These are phyloP conservation scores for Paraurostyla sp. DNA, from an alignment of 73 alveolate species.

Conservation along the genomic window DNA sequence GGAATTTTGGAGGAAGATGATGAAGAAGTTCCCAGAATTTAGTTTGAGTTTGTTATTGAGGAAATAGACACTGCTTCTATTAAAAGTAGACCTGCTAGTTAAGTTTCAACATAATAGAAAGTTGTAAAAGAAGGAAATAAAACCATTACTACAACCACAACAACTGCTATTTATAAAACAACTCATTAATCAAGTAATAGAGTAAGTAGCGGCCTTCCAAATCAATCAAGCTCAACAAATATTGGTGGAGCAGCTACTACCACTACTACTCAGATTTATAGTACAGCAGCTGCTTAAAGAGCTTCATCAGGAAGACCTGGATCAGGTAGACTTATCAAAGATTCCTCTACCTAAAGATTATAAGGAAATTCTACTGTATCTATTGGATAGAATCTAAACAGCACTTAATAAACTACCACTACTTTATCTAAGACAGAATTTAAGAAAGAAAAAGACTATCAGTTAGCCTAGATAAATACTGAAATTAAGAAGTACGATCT, in stretches of 20 bases:
- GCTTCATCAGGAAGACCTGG: no score
- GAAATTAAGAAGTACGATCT: constrained; percentile 14
- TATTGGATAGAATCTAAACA: no score
- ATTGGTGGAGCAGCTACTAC: no score
- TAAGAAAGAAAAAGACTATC: neutral
- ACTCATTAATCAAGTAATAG: no score
- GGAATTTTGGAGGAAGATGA: constrained; percentile 50
- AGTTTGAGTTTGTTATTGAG: constrained; percentile 7
- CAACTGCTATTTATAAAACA: neutral
- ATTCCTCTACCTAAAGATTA: no score
- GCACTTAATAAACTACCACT: neutral
- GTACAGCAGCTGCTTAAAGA: no score
- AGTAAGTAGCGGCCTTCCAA: no score
- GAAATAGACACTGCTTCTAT: neutral
- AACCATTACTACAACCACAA: neutral
- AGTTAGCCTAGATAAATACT: neutral
- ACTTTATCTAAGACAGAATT: neutral
- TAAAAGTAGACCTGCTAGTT: neutral
- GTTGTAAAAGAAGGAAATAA: neutral
- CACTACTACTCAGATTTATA: no score
- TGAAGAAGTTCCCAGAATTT: constrained; percentile 28
- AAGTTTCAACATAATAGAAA: neutral
- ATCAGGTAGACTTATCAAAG: no score
- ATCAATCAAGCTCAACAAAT: no score
- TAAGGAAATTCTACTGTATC: no score